Conservation (phyloP, 1,284 basidiomycete species). For the Pyrrhoderma noxium region DNA sequence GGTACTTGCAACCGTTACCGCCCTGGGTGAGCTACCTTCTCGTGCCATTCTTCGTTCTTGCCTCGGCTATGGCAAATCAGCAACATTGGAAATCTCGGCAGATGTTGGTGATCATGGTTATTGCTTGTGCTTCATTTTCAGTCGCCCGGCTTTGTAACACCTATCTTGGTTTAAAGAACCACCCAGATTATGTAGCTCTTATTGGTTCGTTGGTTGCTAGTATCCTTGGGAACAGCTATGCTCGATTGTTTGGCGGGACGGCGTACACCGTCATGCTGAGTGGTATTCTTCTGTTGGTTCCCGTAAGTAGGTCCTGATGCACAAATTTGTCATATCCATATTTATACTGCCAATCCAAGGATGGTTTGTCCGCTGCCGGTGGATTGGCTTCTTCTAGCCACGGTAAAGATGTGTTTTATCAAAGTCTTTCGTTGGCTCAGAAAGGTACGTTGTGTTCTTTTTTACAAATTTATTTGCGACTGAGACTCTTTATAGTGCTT, state of each 20-base stretch:
- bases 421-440: constrained; percentile 18
- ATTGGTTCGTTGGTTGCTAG: constrained; percentile 80
- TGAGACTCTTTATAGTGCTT: constrained; percentile 41
- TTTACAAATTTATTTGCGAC: too few relatives aligned
- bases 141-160: constrained; percentile 23
- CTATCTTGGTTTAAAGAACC: constrained; percentile 32
- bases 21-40: constrained; percentile 33
- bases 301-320: constrained; percentile 41
- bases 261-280: constrained; percentile 90
- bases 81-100: constrained; percentile 34
- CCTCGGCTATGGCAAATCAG: constrained; percentile 33
- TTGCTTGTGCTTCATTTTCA: constrained; percentile 22
- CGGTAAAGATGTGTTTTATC: constrained; percentile 45
- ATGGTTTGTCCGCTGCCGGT: constrained; percentile 80
- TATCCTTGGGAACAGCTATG: constrained; percentile 74
- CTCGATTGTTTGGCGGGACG: constrained; percentile 67
- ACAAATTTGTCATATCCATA: constrained; percentile 13
- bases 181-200: constrained; percentile 54
- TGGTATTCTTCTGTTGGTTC: constrained; percentile 77
- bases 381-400: constrained; percentile 56
- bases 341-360: constrained; percentile 34
- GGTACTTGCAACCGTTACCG: constrained; percentile 34
- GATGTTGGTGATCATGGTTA: constrained; percentile 36
- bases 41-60: constrained; percentile 35
- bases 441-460: constrained; percentile 18